phyloP scores from a whole-genome alignment of 1,284 basidiomycete genomes.

The Sanghuangporus weigelae region DNA sequence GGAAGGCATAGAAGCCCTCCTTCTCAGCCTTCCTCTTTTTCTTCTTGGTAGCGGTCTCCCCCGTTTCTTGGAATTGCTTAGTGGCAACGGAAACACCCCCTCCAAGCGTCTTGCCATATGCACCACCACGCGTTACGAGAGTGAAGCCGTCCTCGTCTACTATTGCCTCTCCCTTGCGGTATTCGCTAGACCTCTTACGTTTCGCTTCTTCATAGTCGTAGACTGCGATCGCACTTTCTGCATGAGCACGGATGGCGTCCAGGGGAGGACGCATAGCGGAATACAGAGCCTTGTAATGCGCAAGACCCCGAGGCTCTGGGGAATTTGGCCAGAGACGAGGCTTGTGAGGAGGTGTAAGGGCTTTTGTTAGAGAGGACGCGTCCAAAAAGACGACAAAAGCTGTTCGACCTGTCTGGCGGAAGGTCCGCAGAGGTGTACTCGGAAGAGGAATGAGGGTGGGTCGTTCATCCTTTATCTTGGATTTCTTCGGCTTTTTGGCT shows the following conservation, averaged over 20 bases:
- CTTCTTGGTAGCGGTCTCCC: constrained; percentile 34
- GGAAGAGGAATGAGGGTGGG: constrained; percentile 47
- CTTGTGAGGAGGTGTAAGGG: constrained; percentile 45
- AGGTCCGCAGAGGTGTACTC: constrained; percentile 46
- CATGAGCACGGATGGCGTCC: constrained; percentile 64
- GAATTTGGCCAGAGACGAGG: constrained; percentile 56
- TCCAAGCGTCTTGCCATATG: constrained; percentile 80
- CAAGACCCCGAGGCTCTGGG: constrained; percentile 57
- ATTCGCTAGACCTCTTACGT: constrained; percentile 52
- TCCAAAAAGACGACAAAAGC: constrained; percentile 81
- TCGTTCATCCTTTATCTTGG: constrained; percentile 24
- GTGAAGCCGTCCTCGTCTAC: constrained; percentile 93
- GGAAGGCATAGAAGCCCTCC: constrained; percentile 81
- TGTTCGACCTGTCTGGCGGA: constrained; percentile 58
- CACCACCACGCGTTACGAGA: constrained; percentile 81
- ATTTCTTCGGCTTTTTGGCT: constrained; percentile 42
- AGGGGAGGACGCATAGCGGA: constrained; percentile 65
- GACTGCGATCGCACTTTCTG: constrained; percentile 68
- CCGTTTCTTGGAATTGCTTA: constrained; percentile 61
- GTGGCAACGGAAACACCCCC: constrained; percentile 77
- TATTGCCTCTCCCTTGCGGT: constrained; percentile 75
- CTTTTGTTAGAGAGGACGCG: constrained; percentile 59
- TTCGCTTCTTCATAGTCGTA: constrained; percentile 71
- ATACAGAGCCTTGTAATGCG: constrained; percentile 65
- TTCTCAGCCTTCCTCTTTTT: constrained; percentile 70